Evolutionary conservation across 306 rosid genomes (phyloP), one percentile per base, ranked within the genome.

Genomic region (Morella rubra): DNA sequence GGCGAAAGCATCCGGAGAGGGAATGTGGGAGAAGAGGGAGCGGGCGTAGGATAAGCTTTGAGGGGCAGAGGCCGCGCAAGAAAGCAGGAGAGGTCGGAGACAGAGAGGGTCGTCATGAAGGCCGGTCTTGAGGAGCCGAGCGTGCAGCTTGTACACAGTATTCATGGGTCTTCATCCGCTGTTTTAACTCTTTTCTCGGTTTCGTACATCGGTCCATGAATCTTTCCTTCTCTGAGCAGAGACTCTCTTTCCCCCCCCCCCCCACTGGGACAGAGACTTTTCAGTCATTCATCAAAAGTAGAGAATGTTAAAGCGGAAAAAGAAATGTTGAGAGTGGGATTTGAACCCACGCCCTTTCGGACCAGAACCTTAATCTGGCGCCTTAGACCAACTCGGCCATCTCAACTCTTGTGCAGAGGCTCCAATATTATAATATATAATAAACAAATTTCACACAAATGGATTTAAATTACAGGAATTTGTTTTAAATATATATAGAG

Each of bases 81-180:
- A 50, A 24, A 79, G 87, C 32, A 87, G 77, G 71, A 89, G 89
- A 52, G 49, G n/a, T 0, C 85, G 86, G 72, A 85, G 78, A 19
- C 81, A 81, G 45, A 19, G 45, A 2, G 83, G 80, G 73, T 85
- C 82, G 3, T 77, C 37, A 73, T 81, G 89, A 40, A 77, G 83
- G 5, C 83, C 75, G 27, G 71, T 76, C 81, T 85, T 89, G 78
- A 89, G 80, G 22, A 89, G 85, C n/a, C 56, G 60, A n/a, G 82
- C 81, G 69, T 87, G 93, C 8, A 81, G 76, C 20, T 67, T 87
- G 89, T 77, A 87, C n/a, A 76, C 81, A 11, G 32, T 80, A 53
- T 49, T 49, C 53, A 49, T 49, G 51, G 51, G 13, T 46, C 12
- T 11, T 46, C 50, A 10, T 47, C 51, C 37, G 37, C 37, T 32